Conservation (phyloP, 345 rosid species). For the Salix caprea region DNA sequence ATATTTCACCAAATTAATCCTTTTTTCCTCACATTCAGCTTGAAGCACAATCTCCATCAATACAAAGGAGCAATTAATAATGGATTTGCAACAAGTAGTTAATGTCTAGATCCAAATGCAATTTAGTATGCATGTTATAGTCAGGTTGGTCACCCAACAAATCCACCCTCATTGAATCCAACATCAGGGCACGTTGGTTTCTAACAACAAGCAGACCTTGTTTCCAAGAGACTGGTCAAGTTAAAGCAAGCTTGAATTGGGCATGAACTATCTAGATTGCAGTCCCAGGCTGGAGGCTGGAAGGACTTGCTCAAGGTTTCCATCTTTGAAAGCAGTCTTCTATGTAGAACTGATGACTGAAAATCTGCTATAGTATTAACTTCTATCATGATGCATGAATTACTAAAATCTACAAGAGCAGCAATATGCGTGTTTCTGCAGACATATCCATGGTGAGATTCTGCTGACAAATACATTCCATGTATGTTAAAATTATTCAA, state of each 20-base stretch:
- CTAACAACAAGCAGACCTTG: background rate
- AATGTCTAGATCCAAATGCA: background rate
- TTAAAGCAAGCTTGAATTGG: background rate
- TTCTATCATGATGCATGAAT: background rate
- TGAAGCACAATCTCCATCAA: background rate
- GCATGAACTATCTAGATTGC: background rate
- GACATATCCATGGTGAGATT: background rate
- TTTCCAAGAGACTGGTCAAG: background rate
- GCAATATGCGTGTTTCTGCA: no score
- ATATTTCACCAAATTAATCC: background rate
- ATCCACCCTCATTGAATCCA: background rate
- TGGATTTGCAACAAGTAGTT: background rate
- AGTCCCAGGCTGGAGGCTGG: background rate
- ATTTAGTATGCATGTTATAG: background rate
- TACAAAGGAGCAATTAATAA: background rate
- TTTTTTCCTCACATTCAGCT: background rate
- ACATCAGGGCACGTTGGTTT: background rate
- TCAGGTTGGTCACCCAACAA: background rate
- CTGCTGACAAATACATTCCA: background rate
- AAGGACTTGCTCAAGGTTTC: background rate
- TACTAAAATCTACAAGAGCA: background rate
- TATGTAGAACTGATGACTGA: background rate
- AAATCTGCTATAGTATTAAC: background rate
- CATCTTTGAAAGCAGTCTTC: background rate
- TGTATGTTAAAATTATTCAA: background rate